These are phyloP conservation scores for Flaveria sonorensis DNA, from an alignment of 129 eudicot genomes.

Conservation along the genomic window DNA sequence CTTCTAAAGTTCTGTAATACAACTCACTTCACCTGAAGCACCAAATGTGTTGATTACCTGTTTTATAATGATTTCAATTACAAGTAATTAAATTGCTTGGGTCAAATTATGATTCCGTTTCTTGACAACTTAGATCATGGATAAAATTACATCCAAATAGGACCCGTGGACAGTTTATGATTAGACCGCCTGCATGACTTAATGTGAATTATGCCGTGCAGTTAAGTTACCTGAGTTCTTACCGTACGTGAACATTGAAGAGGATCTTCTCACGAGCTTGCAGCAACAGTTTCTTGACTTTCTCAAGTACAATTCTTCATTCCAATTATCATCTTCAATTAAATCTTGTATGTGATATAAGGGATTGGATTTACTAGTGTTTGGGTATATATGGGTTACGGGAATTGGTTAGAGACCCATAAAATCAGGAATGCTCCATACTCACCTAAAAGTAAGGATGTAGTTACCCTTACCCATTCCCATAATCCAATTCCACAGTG, in stretches of 20 bases:
- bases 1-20: not conserved
- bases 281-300: slow-evolving; percentile 74
- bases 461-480: not conserved
- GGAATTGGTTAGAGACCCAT: not conserved
- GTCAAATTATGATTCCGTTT: not conserved
- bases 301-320: slow-evolving; percentile 55
- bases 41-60: too few relatives aligned
- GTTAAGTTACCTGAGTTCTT: slow-evolving; percentile 88
- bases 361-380: not conserved
- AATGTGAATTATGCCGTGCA: slow-evolving; percentile 41
- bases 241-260: slow-evolving; percentile 67
- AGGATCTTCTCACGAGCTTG: slow-evolving; percentile 56
- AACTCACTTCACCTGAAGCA: too few relatives aligned
- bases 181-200: not conserved
- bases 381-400: not conserved
- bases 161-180: not conserved
- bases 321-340: slow-evolving; percentile 8
- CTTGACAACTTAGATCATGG: not conserved
- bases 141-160: slow-evolving; percentile 1
- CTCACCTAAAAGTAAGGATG: not conserved
- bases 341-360: not conserved
- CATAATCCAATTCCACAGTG: not conserved
- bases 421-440: not conserved
- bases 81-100: not conserved
- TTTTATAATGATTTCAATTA: not conserved